Evolutionary conservation across 495 filamentous ascomycete species (phyloP).

Genomic region (Penicilliopsis zonata): DNA sequence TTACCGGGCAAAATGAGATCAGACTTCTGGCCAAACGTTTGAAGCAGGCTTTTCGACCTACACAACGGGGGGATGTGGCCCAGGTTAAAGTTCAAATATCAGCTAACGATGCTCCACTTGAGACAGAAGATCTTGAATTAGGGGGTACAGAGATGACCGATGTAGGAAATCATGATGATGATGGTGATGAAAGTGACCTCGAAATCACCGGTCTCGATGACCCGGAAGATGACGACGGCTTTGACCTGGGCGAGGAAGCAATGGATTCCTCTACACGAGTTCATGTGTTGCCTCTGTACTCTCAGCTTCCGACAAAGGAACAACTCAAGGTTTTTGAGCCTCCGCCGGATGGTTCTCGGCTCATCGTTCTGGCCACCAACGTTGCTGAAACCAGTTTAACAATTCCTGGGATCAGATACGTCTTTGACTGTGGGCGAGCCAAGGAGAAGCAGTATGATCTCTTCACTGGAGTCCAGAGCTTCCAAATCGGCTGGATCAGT

Average conservation of each 20-base stretch:
- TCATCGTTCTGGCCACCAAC: constrained; percentile 91
- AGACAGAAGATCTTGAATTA: constrained; percentile 80
- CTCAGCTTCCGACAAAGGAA: constrained; percentile 83
- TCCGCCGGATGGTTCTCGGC: constrained; percentile 69
- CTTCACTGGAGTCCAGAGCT: constrained; percentile 83
- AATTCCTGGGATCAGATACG: constrained; percentile 90
- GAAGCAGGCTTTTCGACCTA: constrained; percentile 56
- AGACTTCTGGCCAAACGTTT: constrained; percentile 61
- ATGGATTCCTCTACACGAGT: constrained; percentile 57
- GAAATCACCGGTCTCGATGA: constrained; percentile 39
- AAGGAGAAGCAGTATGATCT: constrained; percentile 86
- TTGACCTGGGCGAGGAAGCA: constrained; percentile 46
- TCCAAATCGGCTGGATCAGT: constrained; percentile 92
- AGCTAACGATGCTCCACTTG: constrained; percentile 66
- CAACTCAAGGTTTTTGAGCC: constrained; percentile 89
- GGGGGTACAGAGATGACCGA: constrained; percentile 42
- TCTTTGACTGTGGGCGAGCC: constrained; percentile 85
- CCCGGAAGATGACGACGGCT: constrained; percentile 44
- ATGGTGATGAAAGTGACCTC: constrained; percentile 28
- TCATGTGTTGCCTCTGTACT: constrained; percentile 86
- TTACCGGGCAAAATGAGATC: constrained; percentile 93
- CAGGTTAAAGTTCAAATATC: constrained; percentile 59
- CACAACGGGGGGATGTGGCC: constrained; percentile 36
- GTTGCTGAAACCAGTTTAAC: constrained; percentile 95
- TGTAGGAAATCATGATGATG: constrained; percentile 24